Evolutionary conservation across 139 green algal species (phyloP).

Genomic region (Zygnema circumcarinatum): DNA sequence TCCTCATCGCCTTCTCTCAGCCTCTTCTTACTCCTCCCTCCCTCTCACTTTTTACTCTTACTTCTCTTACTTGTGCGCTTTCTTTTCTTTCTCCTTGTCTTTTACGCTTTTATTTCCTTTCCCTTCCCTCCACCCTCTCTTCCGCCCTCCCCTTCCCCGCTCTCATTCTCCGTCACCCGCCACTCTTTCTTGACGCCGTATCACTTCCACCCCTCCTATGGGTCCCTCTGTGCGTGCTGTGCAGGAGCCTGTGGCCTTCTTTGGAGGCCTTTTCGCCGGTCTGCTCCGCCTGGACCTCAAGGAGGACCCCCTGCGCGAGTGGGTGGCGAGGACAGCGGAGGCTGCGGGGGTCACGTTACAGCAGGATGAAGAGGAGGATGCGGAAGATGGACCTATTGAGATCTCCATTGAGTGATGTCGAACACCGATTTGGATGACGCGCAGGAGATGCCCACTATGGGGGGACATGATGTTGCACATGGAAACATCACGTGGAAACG

Average conservation of each 20-base stretch:
- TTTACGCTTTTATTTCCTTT: constrained; percentile 1
- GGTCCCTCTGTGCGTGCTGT: not conserved
- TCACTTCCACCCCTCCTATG: not conserved
- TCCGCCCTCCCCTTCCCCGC: not conserved
- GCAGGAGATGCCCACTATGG: too few species aligned
- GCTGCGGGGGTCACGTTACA: constrained; percentile 30
- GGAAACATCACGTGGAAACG: too few species aligned
- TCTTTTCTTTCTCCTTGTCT: not conserved
- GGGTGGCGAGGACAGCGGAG: constrained; percentile 44
- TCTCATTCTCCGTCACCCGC: not conserved
- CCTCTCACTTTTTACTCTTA: not conserved
- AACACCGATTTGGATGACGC: too few species aligned
- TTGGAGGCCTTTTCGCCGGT: constrained; percentile 50
- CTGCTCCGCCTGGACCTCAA: constrained; percentile 53
- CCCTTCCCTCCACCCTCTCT: not conserved
- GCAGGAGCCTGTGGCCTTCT: constrained; percentile 55
- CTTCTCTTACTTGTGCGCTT: not conserved
- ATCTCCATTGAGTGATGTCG: constrained; percentile 47
- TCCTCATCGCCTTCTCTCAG: not conserved
- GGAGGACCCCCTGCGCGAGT: constrained; percentile 20
- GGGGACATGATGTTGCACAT: too few species aligned
- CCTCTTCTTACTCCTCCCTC: not conserved
- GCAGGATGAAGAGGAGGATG: constrained; percentile 26
- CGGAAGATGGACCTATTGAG: constrained; percentile 40
- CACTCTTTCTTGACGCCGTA: not conserved